phyloP scores from a whole-genome alignment of 2,329 filamentous ascomycete genomes.

The Sporothrix phasma region DNA sequence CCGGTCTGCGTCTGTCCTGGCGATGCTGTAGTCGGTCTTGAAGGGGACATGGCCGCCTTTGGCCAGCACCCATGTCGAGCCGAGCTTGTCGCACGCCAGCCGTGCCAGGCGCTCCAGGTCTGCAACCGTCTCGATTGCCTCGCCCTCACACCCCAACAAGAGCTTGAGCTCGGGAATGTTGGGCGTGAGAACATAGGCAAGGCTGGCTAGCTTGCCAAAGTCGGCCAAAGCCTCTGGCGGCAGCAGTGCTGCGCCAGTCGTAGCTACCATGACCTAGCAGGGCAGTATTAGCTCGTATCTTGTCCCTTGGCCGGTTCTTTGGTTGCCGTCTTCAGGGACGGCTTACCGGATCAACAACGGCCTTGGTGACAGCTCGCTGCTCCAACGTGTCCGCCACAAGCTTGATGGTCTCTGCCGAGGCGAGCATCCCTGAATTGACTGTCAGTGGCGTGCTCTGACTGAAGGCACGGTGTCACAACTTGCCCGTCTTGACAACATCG shows the following conservation, averaged over 20 bases:
- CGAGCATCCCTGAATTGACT: slow-evolving; percentile 60
- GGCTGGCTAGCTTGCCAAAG: slow-evolving; percentile 53
- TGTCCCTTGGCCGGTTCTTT: too few species aligned
- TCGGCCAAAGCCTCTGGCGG: slow-evolving; percentile 52
- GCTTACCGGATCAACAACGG: slow-evolving; percentile 67
- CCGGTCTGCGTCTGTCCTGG: slow-evolving; percentile 48
- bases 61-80: slow-evolving; percentile 70
- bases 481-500: slow-evolving; percentile 88
- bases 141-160: slow-evolving; percentile 41
- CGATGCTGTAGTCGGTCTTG: slow-evolving; percentile 48
- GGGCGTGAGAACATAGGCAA: slow-evolving; percentile 61
- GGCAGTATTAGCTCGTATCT: neutral
- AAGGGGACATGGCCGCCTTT: slow-evolving; percentile 90
- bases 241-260: slow-evolving; percentile 62
- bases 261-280: slow-evolving; percentile 78
- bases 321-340: too few species aligned
- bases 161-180: slow-evolving; percentile 67
- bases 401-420: slow-evolving; percentile 58
- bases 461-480: slow-evolving; percentile 18
- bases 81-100: slow-evolving; percentile 50
- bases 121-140: slow-evolving; percentile 43
- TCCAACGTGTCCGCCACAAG: slow-evolving; percentile 56
- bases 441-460: neutral
- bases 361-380: slow-evolving; percentile 43
- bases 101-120: slow-evolving; percentile 62